These are phyloP conservation scores for Areca catechu DNA, from an alignment of 176 grass and related monocot genomes.

Conservation along the genomic window DNA sequence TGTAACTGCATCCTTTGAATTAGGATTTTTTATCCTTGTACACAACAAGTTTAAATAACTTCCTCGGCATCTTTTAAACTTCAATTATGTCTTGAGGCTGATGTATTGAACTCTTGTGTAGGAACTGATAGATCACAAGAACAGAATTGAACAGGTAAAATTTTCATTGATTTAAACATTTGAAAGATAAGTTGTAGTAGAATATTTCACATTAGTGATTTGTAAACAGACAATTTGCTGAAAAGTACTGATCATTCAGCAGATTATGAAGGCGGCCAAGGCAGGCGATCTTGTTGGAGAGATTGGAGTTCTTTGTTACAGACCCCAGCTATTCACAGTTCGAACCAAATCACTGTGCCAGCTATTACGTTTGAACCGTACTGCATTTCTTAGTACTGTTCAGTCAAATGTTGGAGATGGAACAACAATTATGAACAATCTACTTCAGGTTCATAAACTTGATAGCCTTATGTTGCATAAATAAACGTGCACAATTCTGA, in stretches of 20 bases:
- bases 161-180: constrained; percentile 13
- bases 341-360: constrained; percentile 85
- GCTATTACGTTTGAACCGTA: constrained; percentile 75
- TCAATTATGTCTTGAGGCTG: constrained; percentile 16
- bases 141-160: constrained; percentile 50
- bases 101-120: constrained; percentile 36
- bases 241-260: constrained; percentile 6
- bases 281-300: constrained; percentile 86
- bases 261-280: constrained; percentile 40
- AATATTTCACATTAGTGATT: no score
- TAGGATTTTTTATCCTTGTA: no score
- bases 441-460: constrained; percentile 50
- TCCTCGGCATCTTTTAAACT: background rate
- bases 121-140: constrained; percentile 57
- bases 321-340: constrained; percentile 86
- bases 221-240: no score
- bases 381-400: constrained; percentile 68
- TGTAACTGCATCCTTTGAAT: constrained; percentile 12
- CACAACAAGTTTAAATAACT: background rate
- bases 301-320: constrained; percentile 92
- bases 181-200: background rate
- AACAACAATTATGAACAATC: constrained; percentile 90
- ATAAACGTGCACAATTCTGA: no score
- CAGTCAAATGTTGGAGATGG: constrained; percentile 91
- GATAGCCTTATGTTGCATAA: no score